Conservation (phyloP, 2,329 filamentous ascomycete species). For the Neofusicoccum parvum region DNA sequence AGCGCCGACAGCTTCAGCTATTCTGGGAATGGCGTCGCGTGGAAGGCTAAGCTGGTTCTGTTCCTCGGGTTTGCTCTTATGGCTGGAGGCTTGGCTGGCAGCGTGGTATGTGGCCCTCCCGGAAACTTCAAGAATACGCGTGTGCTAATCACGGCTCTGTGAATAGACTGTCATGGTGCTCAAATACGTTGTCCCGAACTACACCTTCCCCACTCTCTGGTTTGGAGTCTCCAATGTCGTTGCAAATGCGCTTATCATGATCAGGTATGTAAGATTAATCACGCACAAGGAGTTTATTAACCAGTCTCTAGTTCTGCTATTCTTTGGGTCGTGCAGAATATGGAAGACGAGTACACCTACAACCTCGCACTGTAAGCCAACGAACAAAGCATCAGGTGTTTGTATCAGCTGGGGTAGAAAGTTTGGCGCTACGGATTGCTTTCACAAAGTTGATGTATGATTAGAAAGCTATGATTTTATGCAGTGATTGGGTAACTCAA, state of each 20-base stretch:
- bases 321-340: conserved; percentile 71
- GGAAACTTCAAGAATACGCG: background rate
- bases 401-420: background rate
- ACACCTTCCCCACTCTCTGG: conserved; percentile 64
- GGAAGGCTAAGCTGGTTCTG: conserved; percentile 69
- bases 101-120: conserved; percentile 51
- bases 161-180: conserved; percentile 63
- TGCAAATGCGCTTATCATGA: conserved; percentile 66
- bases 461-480: background rate
- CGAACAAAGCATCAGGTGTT: background rate
- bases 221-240: conserved; percentile 69
- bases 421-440: background rate
- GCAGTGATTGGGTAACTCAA: background rate
- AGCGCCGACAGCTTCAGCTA: conserved; percentile 67
- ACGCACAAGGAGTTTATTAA: conserved; percentile 27
- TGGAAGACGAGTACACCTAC: conserved; percentile 74
- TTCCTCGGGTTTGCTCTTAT: conserved; percentile 71
- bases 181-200: conserved; percentile 65
- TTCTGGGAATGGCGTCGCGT: conserved; percentile 66
- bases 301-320: conserved; percentile 56
- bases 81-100: conserved; percentile 67
- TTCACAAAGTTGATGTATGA: background rate
- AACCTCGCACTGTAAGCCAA: conserved; percentile 60
- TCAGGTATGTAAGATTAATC: conserved; percentile 56
- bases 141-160: background rate